Conservation (phyloP, 495 filamentous ascomycete species). For the Neohortaea acidophila region DNA sequence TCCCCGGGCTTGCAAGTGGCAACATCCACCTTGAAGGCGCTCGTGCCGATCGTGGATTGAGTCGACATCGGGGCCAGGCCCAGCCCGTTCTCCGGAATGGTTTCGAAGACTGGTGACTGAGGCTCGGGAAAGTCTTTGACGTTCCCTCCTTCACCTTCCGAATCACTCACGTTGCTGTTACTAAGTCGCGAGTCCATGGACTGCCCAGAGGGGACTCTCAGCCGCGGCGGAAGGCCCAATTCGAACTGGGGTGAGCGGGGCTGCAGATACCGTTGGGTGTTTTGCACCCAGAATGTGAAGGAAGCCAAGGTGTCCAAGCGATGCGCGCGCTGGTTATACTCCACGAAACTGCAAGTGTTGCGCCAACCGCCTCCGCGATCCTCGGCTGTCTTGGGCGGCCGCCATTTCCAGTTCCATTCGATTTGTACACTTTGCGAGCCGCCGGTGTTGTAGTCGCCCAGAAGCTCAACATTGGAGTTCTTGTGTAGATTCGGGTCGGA, state of each 20-base stretch:
- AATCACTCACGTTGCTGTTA: conserved; percentile 35
- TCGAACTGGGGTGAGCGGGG: conserved; percentile 48
- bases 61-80: conserved; percentile 24
- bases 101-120: conserved; percentile 45
- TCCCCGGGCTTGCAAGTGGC: conserved; percentile 74
- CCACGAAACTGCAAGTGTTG: conserved; percentile 86
- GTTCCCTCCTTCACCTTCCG: conserved; percentile 31
- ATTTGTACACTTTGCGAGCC: conserved; percentile 74
- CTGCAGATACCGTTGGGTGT: conserved; percentile 13
- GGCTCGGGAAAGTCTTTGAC: conserved; percentile 42
- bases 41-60: conserved; percentile 31
- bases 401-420: conserved; percentile 94
- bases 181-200: conserved; percentile 58
- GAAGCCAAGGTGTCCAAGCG: conserved; percentile 71
- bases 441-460: conserved; percentile 73
- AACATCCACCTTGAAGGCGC: conserved; percentile 71
- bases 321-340: conserved; percentile 89
- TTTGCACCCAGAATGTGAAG: conserved; percentile 92
- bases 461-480: conserved; percentile 83
- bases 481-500: conserved; percentile 96
- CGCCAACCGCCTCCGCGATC: conserved; percentile 88
- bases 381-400: conserved; percentile 66
- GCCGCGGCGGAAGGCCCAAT: conserved; percentile 54
- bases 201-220: conserved; percentile 67
- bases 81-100: conserved; percentile 31